Base-by-base conservation (phyloP, 2,329 filamentous ascomycete genomes). In the Aspergillus costaricaensis region DNA sequence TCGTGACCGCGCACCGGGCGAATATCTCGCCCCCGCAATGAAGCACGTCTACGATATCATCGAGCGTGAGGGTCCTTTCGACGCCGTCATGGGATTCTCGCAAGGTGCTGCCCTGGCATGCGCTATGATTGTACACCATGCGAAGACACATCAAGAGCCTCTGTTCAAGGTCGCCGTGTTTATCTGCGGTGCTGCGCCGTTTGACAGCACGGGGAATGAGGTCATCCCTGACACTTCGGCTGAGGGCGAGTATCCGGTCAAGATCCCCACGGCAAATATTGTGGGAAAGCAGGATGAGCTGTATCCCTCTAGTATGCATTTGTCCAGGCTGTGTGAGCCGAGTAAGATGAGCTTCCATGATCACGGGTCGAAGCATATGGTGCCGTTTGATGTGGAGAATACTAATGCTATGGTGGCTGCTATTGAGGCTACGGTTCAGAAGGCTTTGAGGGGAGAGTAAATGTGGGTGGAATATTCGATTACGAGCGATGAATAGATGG, bases 261-360 rank as follows among this genome's bases (percentile, higher is more conserved):
- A 41, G n/a, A 77, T 79, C 25, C 75, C 75, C 3, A 78, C 77
- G 15, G 71, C 75, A 12, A 72, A 79, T 70, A 70, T 79, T 8
- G 74, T 76, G 17, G 77, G 77, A 0, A 70, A 65, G 50, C 67
- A 72, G 64, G 77, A 79, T 69, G 58, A 68, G 10, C 53, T 76
- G 36, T 74, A 71, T 54, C 48, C 67, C 2, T 59, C 70, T 23
- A 62, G 72, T 6, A 59, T 76, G 65, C 67, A 68, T 50, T 58
- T 79, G 51, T 71, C 68, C 58, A 59, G 60, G 7, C 63, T 79
- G 44, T 78, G 75, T 66, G 73, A 77, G 17, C 70, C 70, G 15
- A 58, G 60, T 0, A 68, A 68, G 58, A 68, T 68, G 55, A 65
- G 63, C 10, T 66, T 70, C 38, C 78, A 75, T 68, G 76, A 78